These are phyloP conservation scores for Przewalskia tangutica DNA, from an alignment of 257 asterid species.

Conservation along the genomic window DNA sequence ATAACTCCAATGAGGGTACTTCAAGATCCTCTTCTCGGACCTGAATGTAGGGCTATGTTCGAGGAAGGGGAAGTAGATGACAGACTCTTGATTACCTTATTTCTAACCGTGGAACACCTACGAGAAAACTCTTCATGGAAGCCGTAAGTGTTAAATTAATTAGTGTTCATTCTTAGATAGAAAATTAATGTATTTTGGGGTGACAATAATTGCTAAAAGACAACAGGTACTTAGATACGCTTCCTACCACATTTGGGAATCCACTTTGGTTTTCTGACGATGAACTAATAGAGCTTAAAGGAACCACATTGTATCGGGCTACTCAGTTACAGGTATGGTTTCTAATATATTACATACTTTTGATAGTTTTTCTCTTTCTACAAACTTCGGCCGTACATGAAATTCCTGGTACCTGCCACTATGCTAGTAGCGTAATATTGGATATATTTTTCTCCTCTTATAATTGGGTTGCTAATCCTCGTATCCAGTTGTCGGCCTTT, in stretches of 20 bases:
- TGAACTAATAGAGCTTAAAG: slow-evolving; percentile 80
- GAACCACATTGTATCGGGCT: slow-evolving; percentile 74
- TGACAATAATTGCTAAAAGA: background rate
- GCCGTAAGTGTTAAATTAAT: slow-evolving; percentile 46
- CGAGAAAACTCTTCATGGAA: slow-evolving; percentile 77
- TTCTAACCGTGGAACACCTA: slow-evolving; percentile 69
- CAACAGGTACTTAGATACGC: slow-evolving; percentile 79
- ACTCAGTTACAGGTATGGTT: slow-evolving; percentile 63
- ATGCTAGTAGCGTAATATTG: background rate
- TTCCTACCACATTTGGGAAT: slow-evolving; percentile 72
- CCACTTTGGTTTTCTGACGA: slow-evolving; percentile 88
- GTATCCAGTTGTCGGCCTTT: background rate
- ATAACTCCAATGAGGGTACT: slow-evolving; percentile 93
- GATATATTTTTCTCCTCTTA: background rate
- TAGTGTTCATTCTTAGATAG: background rate
- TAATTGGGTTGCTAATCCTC: background rate
- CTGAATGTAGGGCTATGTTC: slow-evolving; percentile 70
- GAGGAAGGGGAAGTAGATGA: slow-evolving; percentile 81
- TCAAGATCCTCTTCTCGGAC: slow-evolving; percentile 82
- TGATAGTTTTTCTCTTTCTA: background rate
- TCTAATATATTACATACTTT: background rate
- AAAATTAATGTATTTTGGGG: background rate
- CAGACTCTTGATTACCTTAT: slow-evolving; percentile 68
- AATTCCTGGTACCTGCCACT: background rate
- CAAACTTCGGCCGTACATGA: background rate